Percentiles rank a stretch among this genome's conserved stretches.
These are phyloP conservation scores for Cyclotella sp. DNA, from an alignment of 108 stramenopile species.

Conservation along the genomic window DNA sequence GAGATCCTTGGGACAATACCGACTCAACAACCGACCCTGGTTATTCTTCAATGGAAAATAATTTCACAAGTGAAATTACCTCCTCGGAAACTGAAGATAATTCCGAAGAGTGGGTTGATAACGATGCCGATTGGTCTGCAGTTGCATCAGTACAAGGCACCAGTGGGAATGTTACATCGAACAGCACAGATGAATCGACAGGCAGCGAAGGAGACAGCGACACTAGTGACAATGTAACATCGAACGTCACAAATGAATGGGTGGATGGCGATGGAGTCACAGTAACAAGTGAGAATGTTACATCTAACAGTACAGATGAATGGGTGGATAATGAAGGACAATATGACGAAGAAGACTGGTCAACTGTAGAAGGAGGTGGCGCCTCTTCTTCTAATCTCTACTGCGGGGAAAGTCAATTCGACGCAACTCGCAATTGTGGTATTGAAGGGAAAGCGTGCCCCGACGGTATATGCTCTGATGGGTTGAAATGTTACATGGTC, in stretches of 20 bases:
- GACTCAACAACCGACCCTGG: too few relatives aligned
- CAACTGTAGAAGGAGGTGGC: not conserved
- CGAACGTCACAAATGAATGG: not conserved
- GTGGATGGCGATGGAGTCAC: not conserved
- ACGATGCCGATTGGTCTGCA: slow-evolving; percentile 20
- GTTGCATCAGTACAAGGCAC: slow-evolving; percentile 1
- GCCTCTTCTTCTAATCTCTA: slow-evolving; percentile 22
- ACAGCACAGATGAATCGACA: not conserved
- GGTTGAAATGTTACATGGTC: slow-evolving; percentile 43
- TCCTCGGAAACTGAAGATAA: not conserved
- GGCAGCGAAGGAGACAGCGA: not conserved
- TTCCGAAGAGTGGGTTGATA: slow-evolving; percentile 6
- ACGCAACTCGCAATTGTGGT: slow-evolving; percentile 39
- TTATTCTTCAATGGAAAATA: not conserved
- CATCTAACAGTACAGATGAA: not conserved
- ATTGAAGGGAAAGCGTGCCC: slow-evolving; percentile 42
- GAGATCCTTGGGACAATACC: not conserved
- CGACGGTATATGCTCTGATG: slow-evolving; percentile 32
- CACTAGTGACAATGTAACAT: not conserved
- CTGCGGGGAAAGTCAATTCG: slow-evolving; percentile 33
- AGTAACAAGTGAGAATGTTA: not conserved
- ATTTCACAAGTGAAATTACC: not conserved
- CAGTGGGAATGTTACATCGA: not conserved
- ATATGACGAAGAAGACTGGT: slow-evolving; percentile 39
- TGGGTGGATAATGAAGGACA: slow-evolving; percentile 5